These are phyloP conservation scores for Tolypocladium tropicale DNA, from an alignment of 2,329 filamentous ascomycete species.

Conservation along the genomic window DNA sequence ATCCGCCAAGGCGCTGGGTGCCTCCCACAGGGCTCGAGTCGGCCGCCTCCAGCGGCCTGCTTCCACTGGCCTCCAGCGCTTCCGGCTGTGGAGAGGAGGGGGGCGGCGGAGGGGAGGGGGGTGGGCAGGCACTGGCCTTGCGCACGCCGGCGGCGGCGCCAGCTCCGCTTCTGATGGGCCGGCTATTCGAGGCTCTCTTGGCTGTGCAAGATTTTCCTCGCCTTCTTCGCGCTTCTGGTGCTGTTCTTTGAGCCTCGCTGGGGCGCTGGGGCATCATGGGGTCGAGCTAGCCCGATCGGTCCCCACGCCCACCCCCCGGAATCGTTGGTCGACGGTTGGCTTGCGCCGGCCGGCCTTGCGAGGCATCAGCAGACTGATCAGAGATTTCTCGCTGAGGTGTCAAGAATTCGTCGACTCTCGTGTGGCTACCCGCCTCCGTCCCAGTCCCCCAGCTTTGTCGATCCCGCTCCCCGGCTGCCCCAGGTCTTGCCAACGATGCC, in stretches of 20 bases:
- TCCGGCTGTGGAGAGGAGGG: too few relatives aligned
- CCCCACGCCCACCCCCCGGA: conserved; percentile 1
- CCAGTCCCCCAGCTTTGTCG: not conserved
- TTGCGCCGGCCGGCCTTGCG: conserved; percentile 3
- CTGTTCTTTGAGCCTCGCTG: conserved; percentile 3
- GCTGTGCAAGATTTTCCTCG: conserved; percentile 6
- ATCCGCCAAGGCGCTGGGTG: not conserved
- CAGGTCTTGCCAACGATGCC: not conserved
- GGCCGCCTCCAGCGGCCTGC: not conserved
- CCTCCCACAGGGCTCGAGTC: not conserved
- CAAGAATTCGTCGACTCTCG: not conserved
- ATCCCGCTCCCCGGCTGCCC: not conserved
- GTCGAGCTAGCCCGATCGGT: conserved; percentile 5
- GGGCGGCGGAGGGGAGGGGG: not conserved
- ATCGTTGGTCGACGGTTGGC: conserved; percentile 3
- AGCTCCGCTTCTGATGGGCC: conserved; percentile 7
- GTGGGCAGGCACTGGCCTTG: not conserved
- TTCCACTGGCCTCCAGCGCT: not conserved
- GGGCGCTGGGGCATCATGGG: conserved; percentile 1
- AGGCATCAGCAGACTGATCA: conserved; percentile 10
- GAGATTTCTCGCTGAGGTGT: conserved; percentile 7
- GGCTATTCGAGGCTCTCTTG: conserved; percentile 23
- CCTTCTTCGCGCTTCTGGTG: conserved; percentile 5
- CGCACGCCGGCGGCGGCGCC: too few relatives aligned
- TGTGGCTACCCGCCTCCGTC: not conserved